A percentile compares a stretch with the other conserved stretches of the same genome.
Evolutionary conservation across 768 basidiomycete genomes (phyloP).

Genomic region (Auricularia cornea): DNA sequence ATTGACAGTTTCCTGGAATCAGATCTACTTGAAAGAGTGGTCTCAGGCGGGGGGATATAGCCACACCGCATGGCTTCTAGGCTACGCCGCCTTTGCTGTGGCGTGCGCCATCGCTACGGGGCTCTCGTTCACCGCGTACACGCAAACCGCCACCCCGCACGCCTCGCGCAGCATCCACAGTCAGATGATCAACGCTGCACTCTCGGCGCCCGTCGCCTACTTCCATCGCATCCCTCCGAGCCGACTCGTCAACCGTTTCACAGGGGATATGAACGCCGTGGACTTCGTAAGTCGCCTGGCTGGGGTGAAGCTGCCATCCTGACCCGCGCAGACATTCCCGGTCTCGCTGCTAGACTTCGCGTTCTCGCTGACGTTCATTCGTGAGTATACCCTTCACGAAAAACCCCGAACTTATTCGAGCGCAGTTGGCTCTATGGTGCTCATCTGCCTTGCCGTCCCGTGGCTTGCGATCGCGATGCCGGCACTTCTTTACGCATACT

Average conservation of each 20-base stretch:
- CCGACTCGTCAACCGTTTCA: neutral
- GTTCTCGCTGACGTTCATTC: neutral
- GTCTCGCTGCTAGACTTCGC: neutral
- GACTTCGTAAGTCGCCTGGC: neutral
- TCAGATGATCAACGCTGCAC: neutral
- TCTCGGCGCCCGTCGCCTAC: neutral
- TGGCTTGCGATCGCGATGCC: conserved; percentile 6
- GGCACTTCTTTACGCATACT: conserved; percentile 2
- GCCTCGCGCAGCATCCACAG: neutral
- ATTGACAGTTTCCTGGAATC: neutral
- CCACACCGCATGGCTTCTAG: neutral
- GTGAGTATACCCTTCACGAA: neutral
- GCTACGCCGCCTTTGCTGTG: neutral
- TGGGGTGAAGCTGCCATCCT: neutral
- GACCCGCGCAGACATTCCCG: neutral
- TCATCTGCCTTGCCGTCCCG: conserved; percentile 5
- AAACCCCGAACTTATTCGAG: neutral
- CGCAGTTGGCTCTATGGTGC: conserved; percentile 2
- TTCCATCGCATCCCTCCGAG: neutral
- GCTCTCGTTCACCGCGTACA: neutral
- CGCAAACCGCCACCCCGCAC: neutral
- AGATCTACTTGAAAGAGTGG: neutral
- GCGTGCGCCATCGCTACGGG: neutral
- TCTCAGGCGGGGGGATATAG: neutral
- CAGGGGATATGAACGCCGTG: neutral